Evolutionary conservation across 2,329 filamentous ascomycete species (phyloP).

Genomic region (Pochonia chlamydosporia): DNA sequence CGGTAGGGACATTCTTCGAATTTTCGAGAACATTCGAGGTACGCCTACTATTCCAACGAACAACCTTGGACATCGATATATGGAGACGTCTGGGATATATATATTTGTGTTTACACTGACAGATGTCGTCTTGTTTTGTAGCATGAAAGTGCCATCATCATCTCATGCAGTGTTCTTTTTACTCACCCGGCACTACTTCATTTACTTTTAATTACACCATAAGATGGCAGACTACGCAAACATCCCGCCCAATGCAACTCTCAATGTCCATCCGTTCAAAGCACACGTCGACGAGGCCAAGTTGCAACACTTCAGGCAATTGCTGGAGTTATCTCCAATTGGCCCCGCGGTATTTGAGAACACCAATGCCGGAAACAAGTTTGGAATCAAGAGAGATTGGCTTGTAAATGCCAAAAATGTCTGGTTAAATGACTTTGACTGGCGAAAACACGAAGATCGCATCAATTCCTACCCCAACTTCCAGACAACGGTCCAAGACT

Average conservation of each 20-base stretch:
- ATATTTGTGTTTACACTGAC: no score
- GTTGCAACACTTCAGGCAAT: constrained; percentile 37
- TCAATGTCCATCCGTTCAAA: constrained; percentile 27
- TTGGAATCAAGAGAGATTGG: constrained; percentile 33
- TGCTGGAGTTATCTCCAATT: constrained; percentile 41
- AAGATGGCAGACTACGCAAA: constrained; percentile 8
- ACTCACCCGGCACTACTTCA: no score
- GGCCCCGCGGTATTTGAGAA: constrained; percentile 44
- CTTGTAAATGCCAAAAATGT: constrained; percentile 31
- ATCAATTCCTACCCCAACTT: constrained; percentile 46
- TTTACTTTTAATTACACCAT: no score
- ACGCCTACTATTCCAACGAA: no score
- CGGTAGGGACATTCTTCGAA: no score
- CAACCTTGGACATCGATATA: background rate
- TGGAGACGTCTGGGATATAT: background rate
- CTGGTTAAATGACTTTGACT: constrained; percentile 41
- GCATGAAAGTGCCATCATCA: no score
- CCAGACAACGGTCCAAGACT: constrained; percentile 31
- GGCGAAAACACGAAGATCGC: constrained; percentile 28
- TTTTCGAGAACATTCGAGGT: no score
- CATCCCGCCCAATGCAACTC: constrained; percentile 2
- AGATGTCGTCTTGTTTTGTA: no score
- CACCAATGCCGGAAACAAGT: constrained; percentile 30
- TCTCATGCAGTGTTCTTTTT: no score
- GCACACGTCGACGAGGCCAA: constrained; percentile 34